Base-by-base conservation (phyloP, 2,329 filamentous ascomycete species). In the Beauveria australis region DNA sequence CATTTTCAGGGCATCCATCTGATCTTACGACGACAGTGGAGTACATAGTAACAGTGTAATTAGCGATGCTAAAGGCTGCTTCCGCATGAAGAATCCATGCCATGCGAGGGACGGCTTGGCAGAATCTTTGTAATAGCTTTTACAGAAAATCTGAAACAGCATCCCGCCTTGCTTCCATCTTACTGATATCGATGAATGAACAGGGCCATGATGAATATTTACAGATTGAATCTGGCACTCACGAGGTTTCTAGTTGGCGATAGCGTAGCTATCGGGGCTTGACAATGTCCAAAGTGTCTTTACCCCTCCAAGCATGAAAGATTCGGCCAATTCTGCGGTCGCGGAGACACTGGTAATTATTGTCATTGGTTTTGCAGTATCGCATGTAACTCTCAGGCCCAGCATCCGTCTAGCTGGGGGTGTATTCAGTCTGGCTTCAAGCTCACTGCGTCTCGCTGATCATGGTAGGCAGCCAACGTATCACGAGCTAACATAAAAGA, bases 401-500 rank as follows among this genome's bases (percentile, higher is more conserved):
- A 1, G 63, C 59, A 46, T 65, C 63, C 6, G 22, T 51, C 57
- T 66, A 61, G 46, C 63, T 61, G 22, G 60, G 56, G 28, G 65
- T 63, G 58, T 65, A 63, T 2, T 60, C 30, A 0, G 65, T 64
- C 46, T 60, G 46, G 37, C 65, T 62, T 64, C 62, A 66, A 22
- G 65, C 63, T 62, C 64, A 66, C 52, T 64, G 65, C 16, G 62
- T 66, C 61, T 64, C 64, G 40, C 56, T 63, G 19, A 66, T 59
- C 48, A 64, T 62, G 41, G 54, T 63, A 24, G 63, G 65, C 28
- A 66, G 59, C 60, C 56, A 12, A 65, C 61, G 44, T 14, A 14
- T 37, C 33, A 37, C 33, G 33, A 37, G 12, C 33, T 14, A 12
- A 14, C 33, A 6, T 12, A 14, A 37, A 33, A 37, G 2, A 12